A percentile compares a stretch with the other conserved stretches of the same genome.
Evolutionary conservation across 495 filamentous ascomycete genomes (phyloP).

Genomic region (Xylaria intraflava): DNA sequence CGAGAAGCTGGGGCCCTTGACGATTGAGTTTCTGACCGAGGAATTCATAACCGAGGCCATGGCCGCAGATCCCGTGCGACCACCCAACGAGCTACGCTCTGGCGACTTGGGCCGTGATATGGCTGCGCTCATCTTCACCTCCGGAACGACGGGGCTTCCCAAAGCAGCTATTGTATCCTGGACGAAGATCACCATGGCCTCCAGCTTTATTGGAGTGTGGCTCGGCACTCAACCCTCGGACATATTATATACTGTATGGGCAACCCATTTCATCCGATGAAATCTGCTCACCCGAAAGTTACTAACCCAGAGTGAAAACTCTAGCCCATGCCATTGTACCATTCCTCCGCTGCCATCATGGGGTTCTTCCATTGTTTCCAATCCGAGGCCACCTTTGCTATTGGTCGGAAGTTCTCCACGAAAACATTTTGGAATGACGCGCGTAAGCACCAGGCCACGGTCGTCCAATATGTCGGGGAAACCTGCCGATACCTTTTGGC

Average conservation of each 20-base stretch:
- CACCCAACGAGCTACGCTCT: slow-evolving; percentile 54
- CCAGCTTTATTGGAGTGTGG: slow-evolving; percentile 51
- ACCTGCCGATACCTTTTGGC: slow-evolving; percentile 85
- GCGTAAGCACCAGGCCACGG: slow-evolving; percentile 62
- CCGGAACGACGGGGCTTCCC: slow-evolving; percentile 84
- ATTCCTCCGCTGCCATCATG: slow-evolving; percentile 72
- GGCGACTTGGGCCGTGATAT: slow-evolving; percentile 50
- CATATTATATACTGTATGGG: slow-evolving; percentile 70
- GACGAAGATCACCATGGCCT: slow-evolving; percentile 54
- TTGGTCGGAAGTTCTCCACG: slow-evolving; percentile 79
- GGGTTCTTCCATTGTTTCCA: slow-evolving; percentile 56
- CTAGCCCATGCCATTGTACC: slow-evolving; percentile 90
- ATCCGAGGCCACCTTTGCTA: slow-evolving; percentile 56
- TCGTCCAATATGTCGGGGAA: slow-evolving; percentile 94
- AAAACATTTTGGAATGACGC: slow-evolving; percentile 78
- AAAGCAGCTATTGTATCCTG: slow-evolving; percentile 84
- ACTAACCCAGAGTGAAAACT: slow-evolving; percentile 8
- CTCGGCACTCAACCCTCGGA: slow-evolving; percentile 54
- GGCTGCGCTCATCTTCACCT: slow-evolving; percentile 75
- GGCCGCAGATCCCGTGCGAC: slow-evolving; percentile 51
- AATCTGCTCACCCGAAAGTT: background rate
- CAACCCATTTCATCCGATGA: background rate
- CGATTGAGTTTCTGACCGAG: slow-evolving; percentile 55
- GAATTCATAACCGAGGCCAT: slow-evolving; percentile 58
- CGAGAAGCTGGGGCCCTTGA: slow-evolving; percentile 37